A percentile compares a stretch with the other conserved stretches of the same genome.
Conservation (phyloP, 140 eudicot genomes). For the Erigeron philadelphicus region DNA sequence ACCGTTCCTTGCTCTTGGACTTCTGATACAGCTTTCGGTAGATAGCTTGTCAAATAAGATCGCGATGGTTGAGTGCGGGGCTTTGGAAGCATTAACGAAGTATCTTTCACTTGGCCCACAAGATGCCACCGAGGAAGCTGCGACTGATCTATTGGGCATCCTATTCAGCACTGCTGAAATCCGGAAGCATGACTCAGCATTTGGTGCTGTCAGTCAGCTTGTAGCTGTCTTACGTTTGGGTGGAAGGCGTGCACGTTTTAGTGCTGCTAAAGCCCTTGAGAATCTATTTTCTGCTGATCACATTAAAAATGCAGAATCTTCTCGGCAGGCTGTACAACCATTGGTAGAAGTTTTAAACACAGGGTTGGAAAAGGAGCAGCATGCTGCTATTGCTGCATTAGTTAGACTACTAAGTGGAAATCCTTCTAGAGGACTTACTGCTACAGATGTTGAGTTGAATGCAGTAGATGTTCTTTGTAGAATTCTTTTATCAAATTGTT, state of each 20-base stretch:
- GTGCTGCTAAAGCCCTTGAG: slow-evolving; percentile 97
- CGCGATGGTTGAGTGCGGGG: slow-evolving; percentile 97
- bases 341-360: slow-evolving; percentile 82
- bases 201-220: slow-evolving; percentile 89
- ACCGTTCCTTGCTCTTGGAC: slow-evolving; percentile 87
- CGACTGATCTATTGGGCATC: slow-evolving; percentile 86
- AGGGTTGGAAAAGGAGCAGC: slow-evolving; percentile 94
- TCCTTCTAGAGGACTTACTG: slow-evolving; percentile 77
- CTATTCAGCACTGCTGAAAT: slow-evolving; percentile 83
- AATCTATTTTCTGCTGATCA: slow-evolving; percentile 93
- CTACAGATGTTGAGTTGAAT: slow-evolving; percentile 87
- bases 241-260: slow-evolving; percentile 92
- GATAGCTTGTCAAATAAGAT: slow-evolving; percentile 74
- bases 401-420: slow-evolving; percentile 69
- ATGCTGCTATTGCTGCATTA: slow-evolving; percentile 96
- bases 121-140: slow-evolving; percentile 95
- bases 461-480: slow-evolving; percentile 93
- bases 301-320: slow-evolving; percentile 81
- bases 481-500: slow-evolving; percentile 71
- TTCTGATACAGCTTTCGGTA: slow-evolving; percentile 77
- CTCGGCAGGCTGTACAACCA: slow-evolving; percentile 94
- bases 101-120: slow-evolving; percentile 91
- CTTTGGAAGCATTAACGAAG: slow-evolving; percentile 85
- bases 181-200: slow-evolving; percentile 91
- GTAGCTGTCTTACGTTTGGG: slow-evolving; percentile 94